Percentiles rank a stretch among this genome's conserved stretches.
phyloP scores from a whole-genome alignment of 2,329 filamentous ascomycete species.

The Aureobasidium melanogenum region DNA sequence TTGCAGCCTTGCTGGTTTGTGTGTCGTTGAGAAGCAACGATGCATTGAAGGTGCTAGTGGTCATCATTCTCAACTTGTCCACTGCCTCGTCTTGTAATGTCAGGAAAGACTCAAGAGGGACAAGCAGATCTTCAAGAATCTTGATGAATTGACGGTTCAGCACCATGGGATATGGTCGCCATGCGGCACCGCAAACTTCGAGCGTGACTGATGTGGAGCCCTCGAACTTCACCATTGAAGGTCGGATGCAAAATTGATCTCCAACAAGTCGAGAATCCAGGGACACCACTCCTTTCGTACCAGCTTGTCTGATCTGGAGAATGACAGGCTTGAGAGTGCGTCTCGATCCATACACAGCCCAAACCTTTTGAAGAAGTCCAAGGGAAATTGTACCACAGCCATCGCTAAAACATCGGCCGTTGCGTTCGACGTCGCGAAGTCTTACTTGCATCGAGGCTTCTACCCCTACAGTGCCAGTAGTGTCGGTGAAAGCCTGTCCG shows the following conservation, averaged over 20 bases:
- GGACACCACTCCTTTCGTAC: slow-evolving; percentile 70
- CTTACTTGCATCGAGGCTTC: slow-evolving; percentile 23
- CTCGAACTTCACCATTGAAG: slow-evolving; percentile 73
- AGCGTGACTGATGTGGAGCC: slow-evolving; percentile 47
- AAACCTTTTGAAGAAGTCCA: slow-evolving; percentile 51
- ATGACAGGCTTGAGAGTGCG: slow-evolving; percentile 48
- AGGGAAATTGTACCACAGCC: slow-evolving; percentile 67
- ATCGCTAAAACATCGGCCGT: slow-evolving; percentile 62
- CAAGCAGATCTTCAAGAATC: slow-evolving; percentile 70
- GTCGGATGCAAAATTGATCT: slow-evolving; percentile 51
- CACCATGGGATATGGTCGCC: slow-evolving; percentile 57
- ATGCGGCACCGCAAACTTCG: slow-evolving; percentile 63
- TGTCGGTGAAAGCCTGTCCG: slow-evolving; percentile 65
- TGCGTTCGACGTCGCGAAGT: slow-evolving; percentile 36
- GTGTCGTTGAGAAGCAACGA: slow-evolving; percentile 57
- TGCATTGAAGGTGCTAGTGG: slow-evolving; percentile 51
- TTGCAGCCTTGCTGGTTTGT: slow-evolving; percentile 51
- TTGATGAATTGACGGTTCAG: slow-evolving; percentile 79
- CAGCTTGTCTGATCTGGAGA: slow-evolving; percentile 65
- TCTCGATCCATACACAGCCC: slow-evolving; percentile 42
- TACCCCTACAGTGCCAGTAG: slow-evolving; percentile 52
- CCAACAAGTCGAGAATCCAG: slow-evolving; percentile 55
- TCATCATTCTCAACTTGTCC: slow-evolving; percentile 49
- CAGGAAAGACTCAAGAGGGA: slow-evolving; percentile 51
- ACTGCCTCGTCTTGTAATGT: slow-evolving; percentile 56